These are phyloP conservation scores for Sporothrix mexicana DNA, from an alignment of 2,329 filamentous ascomycete species.

Conservation along the genomic window DNA sequence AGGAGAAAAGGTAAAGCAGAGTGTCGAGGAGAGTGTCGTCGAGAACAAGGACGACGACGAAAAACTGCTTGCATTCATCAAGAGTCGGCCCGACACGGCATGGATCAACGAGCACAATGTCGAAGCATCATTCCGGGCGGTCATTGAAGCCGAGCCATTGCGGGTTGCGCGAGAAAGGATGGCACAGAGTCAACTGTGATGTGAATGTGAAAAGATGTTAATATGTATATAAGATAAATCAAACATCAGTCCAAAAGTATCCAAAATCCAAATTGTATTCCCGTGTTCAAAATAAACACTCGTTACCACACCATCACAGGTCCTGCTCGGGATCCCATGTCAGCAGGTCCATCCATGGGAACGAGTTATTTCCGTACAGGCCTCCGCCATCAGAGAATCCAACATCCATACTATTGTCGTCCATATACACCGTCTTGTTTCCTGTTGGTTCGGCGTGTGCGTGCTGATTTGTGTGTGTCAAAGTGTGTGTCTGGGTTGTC, in stretches of 20 bases:
- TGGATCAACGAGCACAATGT: constrained; percentile 6
- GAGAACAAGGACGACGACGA: neutral
- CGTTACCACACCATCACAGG: neutral
- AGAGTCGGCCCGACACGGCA: neutral
- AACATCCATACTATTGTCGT: constrained; percentile 7
- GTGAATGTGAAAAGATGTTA: neutral
- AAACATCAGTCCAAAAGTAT: neutral
- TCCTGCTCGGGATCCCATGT: constrained; percentile 13
- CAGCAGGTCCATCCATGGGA: constrained; percentile 20
- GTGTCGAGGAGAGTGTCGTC: neutral
- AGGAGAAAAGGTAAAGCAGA: neutral
- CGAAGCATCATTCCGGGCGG: neutral
- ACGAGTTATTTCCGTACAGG: neutral
- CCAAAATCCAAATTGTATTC: neutral
- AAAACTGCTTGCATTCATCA: neutral
- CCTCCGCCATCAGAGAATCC: neutral
- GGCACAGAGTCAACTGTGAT: constrained; percentile 12
- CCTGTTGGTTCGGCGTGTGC: neutral
- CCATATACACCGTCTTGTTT: constrained; percentile 2
- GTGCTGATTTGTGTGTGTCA: neutral
- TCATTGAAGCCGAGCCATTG: neutral
- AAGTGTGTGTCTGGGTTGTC: neutral
- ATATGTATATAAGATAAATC: neutral
- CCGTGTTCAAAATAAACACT: neutral
- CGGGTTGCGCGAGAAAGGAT: neutral